Evolutionary conservation across 2,329 filamentous ascomycete genomes (phyloP).

Genomic region (Paecilomyces fulvus): DNA sequence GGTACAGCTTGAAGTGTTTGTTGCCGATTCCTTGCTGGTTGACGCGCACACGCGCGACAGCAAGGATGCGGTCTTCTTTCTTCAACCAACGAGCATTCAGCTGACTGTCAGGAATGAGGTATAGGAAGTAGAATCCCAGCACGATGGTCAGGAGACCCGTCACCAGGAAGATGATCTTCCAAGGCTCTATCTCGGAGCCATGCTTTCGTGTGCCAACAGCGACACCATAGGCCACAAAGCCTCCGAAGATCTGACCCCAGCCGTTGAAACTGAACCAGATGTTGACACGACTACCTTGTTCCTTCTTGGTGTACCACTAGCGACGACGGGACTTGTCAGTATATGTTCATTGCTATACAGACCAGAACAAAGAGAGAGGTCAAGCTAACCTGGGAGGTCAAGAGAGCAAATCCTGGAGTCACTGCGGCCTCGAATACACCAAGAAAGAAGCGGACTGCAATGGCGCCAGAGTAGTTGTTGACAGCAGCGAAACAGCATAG

Average conservation of each 20-base stretch:
- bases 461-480: constrained; percentile 51
- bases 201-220: constrained; percentile 46
- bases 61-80: constrained; percentile 57
- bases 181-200: constrained; percentile 52
- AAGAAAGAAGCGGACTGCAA: constrained; percentile 59
- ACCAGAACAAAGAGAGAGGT: not conserved
- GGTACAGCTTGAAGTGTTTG: constrained; percentile 59
- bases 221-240: constrained; percentile 56
- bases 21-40: constrained; percentile 71
- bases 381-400: constrained; percentile 47
- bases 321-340: not conserved
- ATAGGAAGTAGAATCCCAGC: constrained; percentile 43
- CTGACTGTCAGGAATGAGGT: constrained; percentile 51
- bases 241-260: constrained; percentile 55
- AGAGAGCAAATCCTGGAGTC: constrained; percentile 59
- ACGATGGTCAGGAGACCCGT: constrained; percentile 45
- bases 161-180: constrained; percentile 56
- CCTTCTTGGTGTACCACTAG: constrained; percentile 62
- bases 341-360: not conserved
- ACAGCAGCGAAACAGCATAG: constrained; percentile 57
- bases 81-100: constrained; percentile 55
- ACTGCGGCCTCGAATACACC: constrained; percentile 62
- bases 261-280: constrained; percentile 65
- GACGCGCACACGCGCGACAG: constrained; percentile 60
- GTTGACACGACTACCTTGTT: constrained; percentile 54